Conservation (phyloP, 1,284 basidiomycete species). For the Cutaneotrichosporon cutaneum region DNA sequence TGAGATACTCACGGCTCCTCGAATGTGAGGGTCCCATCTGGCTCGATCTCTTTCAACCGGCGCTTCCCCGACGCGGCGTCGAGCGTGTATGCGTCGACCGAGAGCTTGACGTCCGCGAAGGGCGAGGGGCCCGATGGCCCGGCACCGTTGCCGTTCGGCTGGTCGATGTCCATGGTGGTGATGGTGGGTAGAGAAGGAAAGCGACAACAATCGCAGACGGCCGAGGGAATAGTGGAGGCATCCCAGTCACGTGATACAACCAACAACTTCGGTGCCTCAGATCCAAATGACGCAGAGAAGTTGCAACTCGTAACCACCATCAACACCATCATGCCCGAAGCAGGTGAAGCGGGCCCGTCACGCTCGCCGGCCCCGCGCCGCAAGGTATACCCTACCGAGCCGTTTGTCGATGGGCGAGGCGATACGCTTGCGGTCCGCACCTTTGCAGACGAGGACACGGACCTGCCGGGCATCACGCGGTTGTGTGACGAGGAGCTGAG, state of each 20-base stretch:
- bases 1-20: constrained; percentile 35
- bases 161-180: constrained; percentile 19
- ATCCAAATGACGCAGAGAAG: background rate
- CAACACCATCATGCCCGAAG: constrained; percentile 2
- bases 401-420: constrained; percentile 22
- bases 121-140: constrained; percentile 3
- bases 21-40: constrained; percentile 33
- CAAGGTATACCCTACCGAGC: constrained; percentile 3
- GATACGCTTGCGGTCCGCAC: constrained; percentile 37
- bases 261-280: background rate
- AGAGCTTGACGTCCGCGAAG: constrained; percentile 27
- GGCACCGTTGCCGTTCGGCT: background rate
- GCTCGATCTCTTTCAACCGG: constrained; percentile 31
- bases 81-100: constrained; percentile 38
- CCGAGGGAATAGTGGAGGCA: background rate
- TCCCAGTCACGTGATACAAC: background rate
- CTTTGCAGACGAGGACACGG: constrained; percentile 59
- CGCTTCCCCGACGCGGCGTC: constrained; percentile 31
- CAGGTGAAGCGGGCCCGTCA: background rate
- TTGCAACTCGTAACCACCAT: constrained; percentile 2
- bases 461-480: constrained; percentile 75
- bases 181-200: background rate
- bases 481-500: constrained; percentile 89
- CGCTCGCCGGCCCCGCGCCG: background rate
- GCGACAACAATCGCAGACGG: constrained; percentile 2